Evolutionary conservation across 2,329 filamentous ascomycete genomes (phyloP).

Genomic region (Chalara sp.): DNA sequence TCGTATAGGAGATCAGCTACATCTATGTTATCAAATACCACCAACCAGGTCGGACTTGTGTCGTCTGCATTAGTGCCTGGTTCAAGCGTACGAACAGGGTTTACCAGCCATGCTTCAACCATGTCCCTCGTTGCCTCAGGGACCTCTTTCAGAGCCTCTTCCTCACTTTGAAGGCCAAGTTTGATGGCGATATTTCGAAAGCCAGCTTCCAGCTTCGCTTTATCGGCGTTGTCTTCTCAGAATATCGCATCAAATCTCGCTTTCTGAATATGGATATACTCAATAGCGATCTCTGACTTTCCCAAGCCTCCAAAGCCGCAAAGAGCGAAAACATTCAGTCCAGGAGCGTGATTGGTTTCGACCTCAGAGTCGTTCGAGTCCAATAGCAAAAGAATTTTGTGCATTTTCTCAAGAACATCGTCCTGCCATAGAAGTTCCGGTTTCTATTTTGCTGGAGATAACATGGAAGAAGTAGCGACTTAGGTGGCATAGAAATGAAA

Average conservation of each 20-base stretch:
- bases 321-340: conserved; percentile 14
- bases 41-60: conserved; percentile 9
- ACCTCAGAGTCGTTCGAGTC: too few species aligned
- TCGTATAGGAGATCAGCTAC: conserved; percentile 17
- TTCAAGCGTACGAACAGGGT: not conserved
- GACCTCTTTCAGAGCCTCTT: conserved; percentile 13
- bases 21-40: conserved; percentile 22
- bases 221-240: conserved; percentile 25
- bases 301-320: conserved; percentile 23
- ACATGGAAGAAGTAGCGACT: too few species aligned
- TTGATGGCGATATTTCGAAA: conserved; percentile 19
- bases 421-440: too few species aligned
- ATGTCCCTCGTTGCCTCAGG: conserved; percentile 2
- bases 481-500: too few species aligned
- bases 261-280: conserved; percentile 18
- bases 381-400: too few species aligned
- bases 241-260: conserved; percentile 26
- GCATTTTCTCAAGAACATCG: too few species aligned
- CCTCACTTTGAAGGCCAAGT: conserved; percentile 19
- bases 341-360: too few species aligned
- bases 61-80: not conserved
- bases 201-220: conserved; percentile 19
- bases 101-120: conserved; percentile 9
- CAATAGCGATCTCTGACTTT: conserved; percentile 23
- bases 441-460: too few species aligned